Evolutionary conservation across 2,329 filamentous ascomycete species (phyloP).

Genomic region (Fusarium torulosum): DNA sequence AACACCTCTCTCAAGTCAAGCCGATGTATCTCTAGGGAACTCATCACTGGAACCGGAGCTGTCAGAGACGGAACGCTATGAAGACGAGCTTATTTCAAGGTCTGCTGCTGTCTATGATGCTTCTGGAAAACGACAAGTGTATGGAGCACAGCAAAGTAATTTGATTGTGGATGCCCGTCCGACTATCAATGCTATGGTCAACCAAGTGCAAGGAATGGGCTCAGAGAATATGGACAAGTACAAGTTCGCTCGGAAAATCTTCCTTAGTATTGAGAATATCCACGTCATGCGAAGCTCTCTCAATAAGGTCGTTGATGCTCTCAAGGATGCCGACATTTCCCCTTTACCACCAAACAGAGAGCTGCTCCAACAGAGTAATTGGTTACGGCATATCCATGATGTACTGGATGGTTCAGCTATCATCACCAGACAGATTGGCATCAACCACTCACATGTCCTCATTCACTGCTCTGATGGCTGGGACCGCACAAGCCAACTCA

Average conservation of each 20-base stretch:
- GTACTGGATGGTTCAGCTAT: constrained; percentile 86
- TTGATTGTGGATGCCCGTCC: constrained; percentile 96
- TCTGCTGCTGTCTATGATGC: constrained; percentile 63
- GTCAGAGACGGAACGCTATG: constrained; percentile 73
- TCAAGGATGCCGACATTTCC: constrained; percentile 93
- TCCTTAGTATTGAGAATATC: constrained; percentile 97
- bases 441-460: constrained; percentile 93
- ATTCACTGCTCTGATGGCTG: constrained; percentile 99
- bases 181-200: constrained; percentile 92
- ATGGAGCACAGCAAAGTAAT: constrained; percentile 93
- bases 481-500: constrained; percentile 96
- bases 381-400: constrained; percentile 89
- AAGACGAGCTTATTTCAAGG: constrained; percentile 73
- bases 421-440: constrained; percentile 88
- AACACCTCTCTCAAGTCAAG: constrained; percentile 61
- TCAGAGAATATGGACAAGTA: constrained; percentile 99
- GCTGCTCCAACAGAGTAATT: constrained; percentile 83
- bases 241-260: constrained; percentile 89
- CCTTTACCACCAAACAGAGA: constrained; percentile 85
- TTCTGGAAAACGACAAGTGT: constrained; percentile 75
- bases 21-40: constrained; percentile 58
- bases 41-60: constrained; percentile 61
- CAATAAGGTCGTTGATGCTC: constrained; percentile 85
- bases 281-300: constrained; percentile 97
- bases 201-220: constrained; percentile 91